Conservation (phyloP, 1,139 yeast genomes). For the Pichia norvegensis region DNA sequence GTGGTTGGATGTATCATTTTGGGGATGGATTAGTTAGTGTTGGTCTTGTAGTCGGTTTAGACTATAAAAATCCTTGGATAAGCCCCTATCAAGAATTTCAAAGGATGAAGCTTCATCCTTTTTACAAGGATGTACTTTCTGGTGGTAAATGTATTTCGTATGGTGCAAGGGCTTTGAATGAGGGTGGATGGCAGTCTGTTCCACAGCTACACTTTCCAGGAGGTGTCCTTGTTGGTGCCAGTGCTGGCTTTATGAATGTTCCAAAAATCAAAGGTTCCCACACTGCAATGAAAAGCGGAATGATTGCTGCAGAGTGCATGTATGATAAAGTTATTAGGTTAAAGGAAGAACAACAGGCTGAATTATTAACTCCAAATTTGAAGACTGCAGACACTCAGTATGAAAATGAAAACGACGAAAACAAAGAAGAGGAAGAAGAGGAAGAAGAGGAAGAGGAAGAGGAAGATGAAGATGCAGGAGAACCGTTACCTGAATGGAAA, state of each 20-base stretch:
- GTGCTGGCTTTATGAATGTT: slow-evolving; percentile 94
- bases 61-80: slow-evolving; percentile 86
- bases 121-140: slow-evolving; percentile 61
- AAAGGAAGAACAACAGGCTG: slow-evolving; percentile 33
- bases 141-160: slow-evolving; percentile 92
- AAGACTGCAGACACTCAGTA: neutral
- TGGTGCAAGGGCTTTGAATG: slow-evolving; percentile 93
- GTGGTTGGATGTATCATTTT: slow-evolving; percentile 95
- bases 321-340: slow-evolving; percentile 45
- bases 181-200: slow-evolving; percentile 90
- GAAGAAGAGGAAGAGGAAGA: slow-evolving; percentile 45
- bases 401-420: slow-evolving; percentile 26
- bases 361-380: slow-evolving; percentile 35
- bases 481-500: slow-evolving; percentile 29
- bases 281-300: slow-evolving; percentile 92
- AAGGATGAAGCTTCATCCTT: slow-evolving; percentile 86
- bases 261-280: slow-evolving; percentile 98
- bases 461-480: slow-evolving; percentile 31
- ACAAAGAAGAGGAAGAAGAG: slow-evolving; percentile 31
- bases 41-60: slow-evolving; percentile 87
- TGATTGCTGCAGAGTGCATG: slow-evolving; percentile 85
- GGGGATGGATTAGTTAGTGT: slow-evolving; percentile 87
- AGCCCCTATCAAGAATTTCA: slow-evolving; percentile 96
- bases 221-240: slow-evolving; percentile 86
- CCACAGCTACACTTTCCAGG: slow-evolving; percentile 92